Evolutionary conservation across 169 alveolate genomes (phyloP).

Genomic region (Theileria parva): DNA sequence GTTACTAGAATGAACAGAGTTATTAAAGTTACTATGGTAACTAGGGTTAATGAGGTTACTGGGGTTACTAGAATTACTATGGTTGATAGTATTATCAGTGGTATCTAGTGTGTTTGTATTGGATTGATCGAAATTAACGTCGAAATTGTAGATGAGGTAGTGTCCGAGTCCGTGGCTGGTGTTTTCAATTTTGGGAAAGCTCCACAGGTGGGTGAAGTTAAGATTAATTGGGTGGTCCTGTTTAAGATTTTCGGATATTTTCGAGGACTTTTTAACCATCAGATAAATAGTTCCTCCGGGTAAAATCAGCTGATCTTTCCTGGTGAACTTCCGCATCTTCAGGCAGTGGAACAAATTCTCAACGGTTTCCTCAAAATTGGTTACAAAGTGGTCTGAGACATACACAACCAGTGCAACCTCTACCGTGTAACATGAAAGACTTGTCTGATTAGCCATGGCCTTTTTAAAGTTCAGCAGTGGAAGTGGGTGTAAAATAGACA

Average conservation of each 20-base stretch:
- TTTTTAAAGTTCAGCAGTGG: constrained; percentile 8
- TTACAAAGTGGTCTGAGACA: constrained; percentile 21
- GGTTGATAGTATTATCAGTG: no score
- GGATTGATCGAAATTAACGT: neutral
- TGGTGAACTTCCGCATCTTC: constrained; percentile 17
- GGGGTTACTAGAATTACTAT: no score
- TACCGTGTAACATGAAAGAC: constrained; percentile 10
- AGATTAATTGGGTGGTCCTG: neutral
- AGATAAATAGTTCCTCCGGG: constrained; percentile 36
- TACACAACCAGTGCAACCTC: constrained; percentile 35
- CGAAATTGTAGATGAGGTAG: constrained; percentile 5
- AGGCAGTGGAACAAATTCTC: constrained; percentile 27
- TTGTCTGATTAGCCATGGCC: constrained; percentile 11
- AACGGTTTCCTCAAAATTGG: constrained; percentile 4
- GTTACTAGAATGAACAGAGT: no score
- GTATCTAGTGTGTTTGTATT: neutral
- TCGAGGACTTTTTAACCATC: constrained; percentile 39
- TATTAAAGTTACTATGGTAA: no score
- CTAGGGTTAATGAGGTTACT: no score
- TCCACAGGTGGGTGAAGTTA: constrained; percentile 24
- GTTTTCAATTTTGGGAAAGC: constrained; percentile 13
- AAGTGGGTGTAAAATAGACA: constrained; percentile 46
- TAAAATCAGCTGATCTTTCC: constrained; percentile 23
- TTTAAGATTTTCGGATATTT: constrained; percentile 9
- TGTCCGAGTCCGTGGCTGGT: constrained; percentile 7